Conservation (phyloP, 768 basidiomycete species). For the Termitomyces sp. region DNA sequence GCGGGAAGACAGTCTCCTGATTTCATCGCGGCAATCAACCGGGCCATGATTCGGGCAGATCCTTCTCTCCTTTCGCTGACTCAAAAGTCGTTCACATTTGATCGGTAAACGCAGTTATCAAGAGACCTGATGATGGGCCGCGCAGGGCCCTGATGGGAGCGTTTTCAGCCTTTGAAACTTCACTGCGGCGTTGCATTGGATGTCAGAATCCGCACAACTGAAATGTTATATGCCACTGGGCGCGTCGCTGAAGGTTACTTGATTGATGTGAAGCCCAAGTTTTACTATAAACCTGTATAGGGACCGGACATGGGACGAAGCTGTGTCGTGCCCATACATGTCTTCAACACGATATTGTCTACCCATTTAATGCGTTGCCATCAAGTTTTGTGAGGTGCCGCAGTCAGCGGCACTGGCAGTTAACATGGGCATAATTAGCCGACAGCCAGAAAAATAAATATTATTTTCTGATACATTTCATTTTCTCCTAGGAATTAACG, state of each 20-base stretch:
- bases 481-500: constrained; percentile 9
- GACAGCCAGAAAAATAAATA: constrained; percentile 8
- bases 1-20: constrained; percentile 11
- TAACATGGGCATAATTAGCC: neutral
- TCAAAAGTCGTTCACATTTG: constrained; percentile 4
- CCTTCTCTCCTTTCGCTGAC: constrained; percentile 3
- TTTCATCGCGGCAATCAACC: constrained; percentile 15
- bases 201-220: constrained; percentile 9
- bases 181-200: constrained; percentile 4
- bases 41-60: constrained; percentile 8
- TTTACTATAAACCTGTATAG: neutral
- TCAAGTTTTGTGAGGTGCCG: neutral
- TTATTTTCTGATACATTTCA: neutral
- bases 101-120: constrained; percentile 2
- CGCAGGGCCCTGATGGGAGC: neutral
- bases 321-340: constrained; percentile 2
- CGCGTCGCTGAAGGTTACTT: constrained; percentile 10
- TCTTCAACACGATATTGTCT: neutral
- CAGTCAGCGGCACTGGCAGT: neutral
- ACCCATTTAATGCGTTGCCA: constrained; percentile 6
- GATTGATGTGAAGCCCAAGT: constrained; percentile 10
- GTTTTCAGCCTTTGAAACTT: neutral
- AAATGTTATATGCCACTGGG: constrained; percentile 6
- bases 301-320: constrained; percentile 5
- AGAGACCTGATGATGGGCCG: neutral